phyloP scores from a whole-genome alignment of 2,329 filamentous ascomycete species.

The Beauveria scarabaeidicola region DNA sequence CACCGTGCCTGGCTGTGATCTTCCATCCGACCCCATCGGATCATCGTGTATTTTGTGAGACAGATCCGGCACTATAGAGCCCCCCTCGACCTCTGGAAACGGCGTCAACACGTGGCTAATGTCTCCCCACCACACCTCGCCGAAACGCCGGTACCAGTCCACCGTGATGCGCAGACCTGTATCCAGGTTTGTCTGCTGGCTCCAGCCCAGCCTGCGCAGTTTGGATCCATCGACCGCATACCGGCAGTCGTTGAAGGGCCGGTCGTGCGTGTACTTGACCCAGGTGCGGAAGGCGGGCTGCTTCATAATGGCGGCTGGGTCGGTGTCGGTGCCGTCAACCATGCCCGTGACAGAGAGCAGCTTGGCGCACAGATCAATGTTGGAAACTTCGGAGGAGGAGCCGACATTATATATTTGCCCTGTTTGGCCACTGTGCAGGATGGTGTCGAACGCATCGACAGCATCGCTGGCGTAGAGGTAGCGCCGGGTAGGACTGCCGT shows the following conservation, averaged over 20 bases:
- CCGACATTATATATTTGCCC: slow-evolving; percentile 79
- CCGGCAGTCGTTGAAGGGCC: slow-evolving; percentile 68
- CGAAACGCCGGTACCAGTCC: slow-evolving; percentile 60
- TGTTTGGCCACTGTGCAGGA: slow-evolving; percentile 65
- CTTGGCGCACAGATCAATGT: slow-evolving; percentile 57
- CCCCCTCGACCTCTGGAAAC: slow-evolving; percentile 52
- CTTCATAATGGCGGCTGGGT: slow-evolving; percentile 26
- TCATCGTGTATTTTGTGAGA: slow-evolving; percentile 27
- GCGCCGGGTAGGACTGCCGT: slow-evolving; percentile 63
- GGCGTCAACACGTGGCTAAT: slow-evolving; percentile 61
- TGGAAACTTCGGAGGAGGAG: slow-evolving; percentile 69
- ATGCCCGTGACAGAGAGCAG: slow-evolving; percentile 57
- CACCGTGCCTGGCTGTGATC: not conserved
- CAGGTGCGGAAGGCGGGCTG: slow-evolving; percentile 41
- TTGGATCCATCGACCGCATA: slow-evolving; percentile 66
- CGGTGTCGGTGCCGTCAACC: slow-evolving; percentile 36
- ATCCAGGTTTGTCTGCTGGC: slow-evolving; percentile 55
- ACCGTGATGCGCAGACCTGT: slow-evolving; percentile 57
- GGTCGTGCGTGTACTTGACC: slow-evolving; percentile 68
- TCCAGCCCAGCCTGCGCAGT: slow-evolving; percentile 59
- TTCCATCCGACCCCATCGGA: slow-evolving; percentile 15
- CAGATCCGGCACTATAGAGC: slow-evolving; percentile 45
- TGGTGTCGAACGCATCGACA: slow-evolving; percentile 74
- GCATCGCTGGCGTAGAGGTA: slow-evolving; percentile 76
- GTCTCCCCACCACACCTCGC: slow-evolving; percentile 64